Conservation (phyloP, 1,284 basidiomycete species). For the Violaceomyces palustris region DNA sequence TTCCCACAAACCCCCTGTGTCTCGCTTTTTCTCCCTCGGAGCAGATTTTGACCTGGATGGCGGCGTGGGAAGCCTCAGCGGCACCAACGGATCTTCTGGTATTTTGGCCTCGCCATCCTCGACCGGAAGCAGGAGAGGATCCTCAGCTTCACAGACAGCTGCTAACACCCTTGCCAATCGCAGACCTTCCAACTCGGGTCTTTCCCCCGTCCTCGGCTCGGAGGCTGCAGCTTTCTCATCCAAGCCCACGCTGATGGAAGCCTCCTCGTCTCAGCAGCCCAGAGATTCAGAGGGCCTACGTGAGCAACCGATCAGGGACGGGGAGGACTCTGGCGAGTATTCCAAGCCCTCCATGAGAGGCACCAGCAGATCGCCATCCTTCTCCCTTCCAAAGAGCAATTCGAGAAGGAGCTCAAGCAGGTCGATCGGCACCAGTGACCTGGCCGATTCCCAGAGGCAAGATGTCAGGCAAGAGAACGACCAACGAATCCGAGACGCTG, state of each 20-base stretch:
- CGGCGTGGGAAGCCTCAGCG: slow-evolving; percentile 2
- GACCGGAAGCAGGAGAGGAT: slow-evolving; percentile 8
- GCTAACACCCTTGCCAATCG: slow-evolving; percentile 47
- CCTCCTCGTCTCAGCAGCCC: no score
- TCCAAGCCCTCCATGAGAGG: slow-evolving; percentile 10
- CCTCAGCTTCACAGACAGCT: slow-evolving; percentile 31
- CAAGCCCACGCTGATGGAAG: no score
- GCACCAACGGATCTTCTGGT: not conserved
- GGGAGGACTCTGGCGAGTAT: no score
- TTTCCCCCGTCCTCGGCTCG: no score
- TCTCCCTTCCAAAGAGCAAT: slow-evolving; percentile 34
- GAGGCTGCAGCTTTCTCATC: no score
- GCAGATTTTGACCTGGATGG: slow-evolving; percentile 40
- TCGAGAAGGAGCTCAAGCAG: slow-evolving; percentile 35
- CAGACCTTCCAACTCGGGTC: no score
- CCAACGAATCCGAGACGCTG: slow-evolving; percentile 17
- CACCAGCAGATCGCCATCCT: slow-evolving; percentile 27
- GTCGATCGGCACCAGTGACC: slow-evolving; percentile 18
- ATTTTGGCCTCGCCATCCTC: not conserved
- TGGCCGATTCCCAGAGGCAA: slow-evolving; percentile 22
- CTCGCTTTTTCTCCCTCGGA: no score
- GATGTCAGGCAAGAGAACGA: slow-evolving; percentile 31
- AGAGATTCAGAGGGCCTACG: no score
- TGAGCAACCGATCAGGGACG: no score
- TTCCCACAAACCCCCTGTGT: not conserved